Conservation (phyloP, 192 early-diverging fungal species). For the Physocladia obscura region DNA sequence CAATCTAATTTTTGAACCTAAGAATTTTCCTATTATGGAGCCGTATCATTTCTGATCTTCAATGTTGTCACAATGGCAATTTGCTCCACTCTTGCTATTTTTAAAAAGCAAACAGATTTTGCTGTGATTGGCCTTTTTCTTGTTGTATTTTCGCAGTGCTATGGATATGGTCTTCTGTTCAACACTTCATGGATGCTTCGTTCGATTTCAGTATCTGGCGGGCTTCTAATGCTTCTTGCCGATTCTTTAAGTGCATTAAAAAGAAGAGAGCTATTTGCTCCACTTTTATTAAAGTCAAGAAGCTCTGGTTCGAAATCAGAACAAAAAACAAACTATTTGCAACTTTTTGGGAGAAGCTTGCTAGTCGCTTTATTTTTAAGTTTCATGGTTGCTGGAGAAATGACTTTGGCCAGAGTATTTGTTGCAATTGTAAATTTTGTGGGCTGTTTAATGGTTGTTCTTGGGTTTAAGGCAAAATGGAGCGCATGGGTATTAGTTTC, state of each 20-base stretch:
- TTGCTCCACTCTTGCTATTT: constrained; percentile 81
- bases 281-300: constrained; percentile 39
- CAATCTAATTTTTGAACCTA: not conserved
- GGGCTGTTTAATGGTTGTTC: constrained; percentile 91
- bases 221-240: constrained; percentile 90
- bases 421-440: constrained; percentile 71
- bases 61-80: constrained; percentile 82
- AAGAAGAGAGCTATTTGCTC: constrained; percentile 75
- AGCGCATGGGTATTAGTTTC: constrained; percentile 89
- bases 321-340: constrained; percentile 82
- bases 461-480: constrained; percentile 97
- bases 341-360: constrained; percentile 85
- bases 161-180: constrained; percentile 92
- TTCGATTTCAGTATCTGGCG: constrained; percentile 88
- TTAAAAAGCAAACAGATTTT: constrained; percentile 74
- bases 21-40: constrained; percentile 74
- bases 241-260: constrained; percentile 69
- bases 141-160: constrained; percentile 81
- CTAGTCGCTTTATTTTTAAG: constrained; percentile 89
- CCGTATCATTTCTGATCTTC: constrained; percentile 75
- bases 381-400: constrained; percentile 84
- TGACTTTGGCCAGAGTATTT: constrained; percentile 65
- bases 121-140: constrained; percentile 79
- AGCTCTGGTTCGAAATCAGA: constrained; percentile 70
- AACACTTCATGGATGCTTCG: constrained; percentile 87